phyloP scores from a whole-genome alignment of 345 rosid genomes.

The Eucalyptus albens region DNA sequence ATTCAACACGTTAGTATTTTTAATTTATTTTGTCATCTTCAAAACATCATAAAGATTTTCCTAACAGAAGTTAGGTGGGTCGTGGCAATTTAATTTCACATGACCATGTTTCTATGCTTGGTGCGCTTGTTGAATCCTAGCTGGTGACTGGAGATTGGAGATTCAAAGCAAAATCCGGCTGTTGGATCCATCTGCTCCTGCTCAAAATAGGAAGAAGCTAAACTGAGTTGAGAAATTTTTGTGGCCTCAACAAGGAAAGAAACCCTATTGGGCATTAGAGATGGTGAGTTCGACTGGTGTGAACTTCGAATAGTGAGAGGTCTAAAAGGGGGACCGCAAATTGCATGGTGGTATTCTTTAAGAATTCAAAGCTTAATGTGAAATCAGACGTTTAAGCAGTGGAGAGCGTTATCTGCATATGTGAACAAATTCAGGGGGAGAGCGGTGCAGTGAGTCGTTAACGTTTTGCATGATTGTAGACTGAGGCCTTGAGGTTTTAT shows the following conservation, averaged over 20 bases:
- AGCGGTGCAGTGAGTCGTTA: neutral
- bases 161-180: neutral
- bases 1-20: too few species aligned
- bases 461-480: neutral
- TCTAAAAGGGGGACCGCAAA: neutral
- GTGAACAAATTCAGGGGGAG: neutral
- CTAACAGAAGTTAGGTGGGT: neutral
- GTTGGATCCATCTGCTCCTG: neutral
- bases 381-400: neutral
- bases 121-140: neutral
- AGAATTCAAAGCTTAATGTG: neutral
- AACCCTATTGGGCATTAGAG: neutral
- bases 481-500: neutral
- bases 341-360: neutral
- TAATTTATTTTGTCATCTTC: too few species aligned
- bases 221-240: neutral
- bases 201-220: neutral
- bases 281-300: neutral
- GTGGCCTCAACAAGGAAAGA: neutral
- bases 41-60: too few species aligned
- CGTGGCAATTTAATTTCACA: neutral
- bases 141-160: neutral
- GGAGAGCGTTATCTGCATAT: neutral
- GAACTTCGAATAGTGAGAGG: constrained; percentile 2
- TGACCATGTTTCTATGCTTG: neutral